phyloP scores from a whole-genome alignment of 2,329 filamentous ascomycete genomes.

The Cordyceps javanica region DNA sequence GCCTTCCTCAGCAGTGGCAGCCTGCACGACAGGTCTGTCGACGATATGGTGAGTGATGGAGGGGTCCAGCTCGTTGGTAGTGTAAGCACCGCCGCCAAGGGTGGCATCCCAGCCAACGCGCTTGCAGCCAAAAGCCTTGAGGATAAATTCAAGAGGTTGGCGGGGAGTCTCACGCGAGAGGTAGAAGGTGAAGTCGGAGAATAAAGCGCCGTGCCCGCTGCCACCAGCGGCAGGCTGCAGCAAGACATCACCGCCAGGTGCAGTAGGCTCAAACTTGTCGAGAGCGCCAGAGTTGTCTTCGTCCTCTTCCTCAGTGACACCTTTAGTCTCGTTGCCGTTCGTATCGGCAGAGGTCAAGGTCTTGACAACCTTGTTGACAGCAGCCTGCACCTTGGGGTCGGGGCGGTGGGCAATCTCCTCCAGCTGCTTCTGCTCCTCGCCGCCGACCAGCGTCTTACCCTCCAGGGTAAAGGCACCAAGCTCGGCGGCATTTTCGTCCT shows the following conservation, averaged over 20 bases:
- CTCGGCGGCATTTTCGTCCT: constrained; percentile 86
- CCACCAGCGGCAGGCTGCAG: constrained; percentile 67
- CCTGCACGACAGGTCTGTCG: constrained; percentile 74
- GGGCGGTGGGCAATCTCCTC: constrained; percentile 42
- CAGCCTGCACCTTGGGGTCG: constrained; percentile 57
- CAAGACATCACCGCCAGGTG: constrained; percentile 77
- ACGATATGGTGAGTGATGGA: constrained; percentile 95
- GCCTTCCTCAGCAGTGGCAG: constrained; percentile 42
- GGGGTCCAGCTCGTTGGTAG: constrained; percentile 78
- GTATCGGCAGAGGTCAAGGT: constrained; percentile 55
- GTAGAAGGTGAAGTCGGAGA: constrained; percentile 84
- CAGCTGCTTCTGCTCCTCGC: constrained; percentile 46
- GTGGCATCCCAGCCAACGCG: constrained; percentile 91
- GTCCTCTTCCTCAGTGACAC: constrained; percentile 27
- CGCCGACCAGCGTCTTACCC: constrained; percentile 56
- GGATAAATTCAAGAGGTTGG: constrained; percentile 83
- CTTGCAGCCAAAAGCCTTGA: constrained; percentile 92
- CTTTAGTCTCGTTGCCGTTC: constrained; percentile 26
- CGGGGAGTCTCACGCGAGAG: constrained; percentile 90
- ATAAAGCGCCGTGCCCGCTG: constrained; percentile 66
- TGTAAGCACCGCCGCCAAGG: constrained; percentile 87
- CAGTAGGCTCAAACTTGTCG: constrained; percentile 85
- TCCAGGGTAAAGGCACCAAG: constrained; percentile 88
- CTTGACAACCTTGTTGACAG: constrained; percentile 63
- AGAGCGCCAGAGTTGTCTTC: constrained; percentile 53